Conservation (phyloP, 352 stramenopile species). For the Aphanomyces astaci region DNA sequence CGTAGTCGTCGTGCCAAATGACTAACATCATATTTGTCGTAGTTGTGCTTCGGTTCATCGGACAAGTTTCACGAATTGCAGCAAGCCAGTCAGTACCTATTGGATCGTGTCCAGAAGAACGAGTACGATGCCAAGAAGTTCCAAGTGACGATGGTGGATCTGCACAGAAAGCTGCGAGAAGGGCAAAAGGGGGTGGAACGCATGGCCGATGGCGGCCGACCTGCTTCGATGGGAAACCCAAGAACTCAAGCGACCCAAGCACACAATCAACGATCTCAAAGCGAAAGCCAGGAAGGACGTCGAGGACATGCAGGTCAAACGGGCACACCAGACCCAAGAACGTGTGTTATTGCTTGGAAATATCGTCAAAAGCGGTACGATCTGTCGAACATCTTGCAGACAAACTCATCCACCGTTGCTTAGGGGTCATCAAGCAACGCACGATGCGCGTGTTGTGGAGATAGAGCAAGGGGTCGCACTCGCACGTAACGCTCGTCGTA, state of each 20-base stretch:
- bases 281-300: not conserved
- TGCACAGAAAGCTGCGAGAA: conserved; percentile 58
- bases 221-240: not conserved
- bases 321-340: not conserved
- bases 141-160: conserved; percentile 48
- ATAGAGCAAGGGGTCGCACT: conserved; percentile 54
- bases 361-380: not conserved
- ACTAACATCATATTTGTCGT: no score
- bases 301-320: conserved; percentile 9
- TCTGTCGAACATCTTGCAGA: not conserved
- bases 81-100: conserved; percentile 57
- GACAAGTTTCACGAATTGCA: conserved; percentile 79
- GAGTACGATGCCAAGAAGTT: conserved; percentile 75
- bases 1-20: no score
- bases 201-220: not conserved
- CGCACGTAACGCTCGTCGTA: conserved; percentile 58
- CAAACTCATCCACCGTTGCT: not conserved
- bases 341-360: not conserved
- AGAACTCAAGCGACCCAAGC: conserved; percentile 1
- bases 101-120: conserved; percentile 72
- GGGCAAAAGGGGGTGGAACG: conserved; percentile 47
- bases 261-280: not conserved
- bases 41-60: no score
- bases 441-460: conserved; percentile 76
- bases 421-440: conserved; percentile 38